Evolutionary conservation across 2,329 filamentous ascomycete genomes (phyloP), one percentile per base, ranked within the genome.

Genomic region (Verticillium isaacii): DNA sequence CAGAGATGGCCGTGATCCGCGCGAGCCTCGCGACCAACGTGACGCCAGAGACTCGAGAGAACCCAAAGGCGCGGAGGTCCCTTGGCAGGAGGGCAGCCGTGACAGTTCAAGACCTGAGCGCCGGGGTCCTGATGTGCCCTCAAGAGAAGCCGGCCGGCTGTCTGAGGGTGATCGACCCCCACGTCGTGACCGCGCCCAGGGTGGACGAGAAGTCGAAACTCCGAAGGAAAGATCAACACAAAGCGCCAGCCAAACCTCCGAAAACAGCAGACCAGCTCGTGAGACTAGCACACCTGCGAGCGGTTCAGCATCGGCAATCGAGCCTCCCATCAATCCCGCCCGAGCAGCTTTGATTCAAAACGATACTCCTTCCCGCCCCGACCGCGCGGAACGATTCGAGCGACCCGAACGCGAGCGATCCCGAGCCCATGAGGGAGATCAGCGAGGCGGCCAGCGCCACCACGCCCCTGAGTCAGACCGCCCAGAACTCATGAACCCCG

Each of bases 251-350:
- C 45, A 52, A 23, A 19, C 5, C 19, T 57, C 66, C 7, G 73
- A 75, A 9, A n/a, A 66, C 7, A 61, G 60, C 34, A 66, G 69
- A 58, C 63, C 58, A 23, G 60, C 67, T 60, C 65, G 74, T 58
- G 70, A 75, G 58, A 65, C 62, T 37, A 32, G 61, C 23, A 58
- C 60, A 36, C 23, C 60, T 32, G 61, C 19, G 70, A 62, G 68
- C 2, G 62, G 70, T 19, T 65, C 69, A n/a, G 63, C 68, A 15
- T 69, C 75, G 15, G 66, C 73, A 12, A 69, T 74, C 19, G 84
- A 82, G 12, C 81, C 82, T 8, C 74, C 75, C 9, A 82, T 86
- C 67, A 85, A 86, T 63, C 83, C 84, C 1, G 82, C 85, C 59
- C 78, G 84, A 61, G 82, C 83, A 34, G 78, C 82, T 9, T 72